These are phyloP conservation scores for Cytospora piceicola DNA, from an alignment of 2,329 filamentous ascomycete genomes.

Conservation along the genomic window DNA sequence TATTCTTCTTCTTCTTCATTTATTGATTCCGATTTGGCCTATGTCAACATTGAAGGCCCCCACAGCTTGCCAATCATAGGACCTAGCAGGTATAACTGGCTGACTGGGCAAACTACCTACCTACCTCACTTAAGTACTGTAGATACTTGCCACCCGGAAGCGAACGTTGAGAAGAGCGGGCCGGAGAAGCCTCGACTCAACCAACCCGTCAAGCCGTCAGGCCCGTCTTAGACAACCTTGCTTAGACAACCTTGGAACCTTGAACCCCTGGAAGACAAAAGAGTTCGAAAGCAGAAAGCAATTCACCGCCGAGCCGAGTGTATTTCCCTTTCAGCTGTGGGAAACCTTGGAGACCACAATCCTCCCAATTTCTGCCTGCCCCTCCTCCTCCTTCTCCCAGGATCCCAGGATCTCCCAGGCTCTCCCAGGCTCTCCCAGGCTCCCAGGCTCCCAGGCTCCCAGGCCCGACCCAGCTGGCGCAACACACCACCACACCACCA, in stretches of 20 bases:
- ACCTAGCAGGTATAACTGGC: neutral
- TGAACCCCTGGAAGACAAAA: neutral
- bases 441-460: neutral
- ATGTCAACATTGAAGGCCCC: neutral
- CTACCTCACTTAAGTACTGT: no score
- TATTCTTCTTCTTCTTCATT: neutral
- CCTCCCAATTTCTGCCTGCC: neutral
- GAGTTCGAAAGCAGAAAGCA: neutral
- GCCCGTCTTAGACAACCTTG: no score
- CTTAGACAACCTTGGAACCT: no score
- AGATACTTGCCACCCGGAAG: neutral
- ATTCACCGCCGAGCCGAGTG: neutral
- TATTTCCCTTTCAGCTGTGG: neutral
- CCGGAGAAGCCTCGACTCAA: slow-evolving; percentile 2
- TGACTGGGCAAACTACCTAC: no score
- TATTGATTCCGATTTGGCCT: neutral
- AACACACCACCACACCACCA: no score
- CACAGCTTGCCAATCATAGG: neutral
- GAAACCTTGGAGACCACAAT: neutral
- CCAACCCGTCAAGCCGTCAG: no score
- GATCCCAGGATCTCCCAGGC: neutral
- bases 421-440: neutral
- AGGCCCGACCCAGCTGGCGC: neutral
- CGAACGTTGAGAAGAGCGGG: slow-evolving; percentile 1
- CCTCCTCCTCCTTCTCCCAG: neutral